Evolutionary conservation across 495 filamentous ascomycete genomes (phyloP), one percentile per base, ranked within the genome.

Genomic region (Talaromyces proteolyticus): DNA sequence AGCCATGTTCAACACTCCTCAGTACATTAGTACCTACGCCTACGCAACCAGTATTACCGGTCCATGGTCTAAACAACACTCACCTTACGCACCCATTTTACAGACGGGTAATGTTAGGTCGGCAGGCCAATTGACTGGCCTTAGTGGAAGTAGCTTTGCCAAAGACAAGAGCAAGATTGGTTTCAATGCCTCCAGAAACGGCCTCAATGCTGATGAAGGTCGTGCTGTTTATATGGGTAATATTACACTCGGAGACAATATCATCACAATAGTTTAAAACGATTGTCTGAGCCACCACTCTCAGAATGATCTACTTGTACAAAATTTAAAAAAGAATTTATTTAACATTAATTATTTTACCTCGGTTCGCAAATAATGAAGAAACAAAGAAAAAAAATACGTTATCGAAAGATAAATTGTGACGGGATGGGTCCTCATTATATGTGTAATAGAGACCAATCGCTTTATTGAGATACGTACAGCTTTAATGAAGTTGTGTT

Each of bases 1-100:
- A 21, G 73, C 79, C 29, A 75, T 70, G 56, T 80, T 65, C 58
- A 62, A 66, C 7, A 74, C 68, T 6, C 63, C 66, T 20, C 46
- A 64, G 48, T 81, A 80, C 50, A 72, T 78, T 38, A 63, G 75
- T 22, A 72, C 68, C 55, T 82, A 81, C 53, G 77, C 77, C 4
- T 74, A 67, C 19, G 67, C 71, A 3, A 54, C 50, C 43, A 59
- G 54, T 4, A 53, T 80, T 14, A 55, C 52, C 39, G 78, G 78
- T 2, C 68, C 67, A 10, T 81, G 75, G 45, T 64, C 60, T 10
- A 69, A 70, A 48, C 58, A 54, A 12, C 50, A 51, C 6, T 44
- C 40, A 29, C 62, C 66, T 8, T 18, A 56, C 44, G 56, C 53
- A 3, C 59, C 65, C 41, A 51, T 81, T 54, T 55, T 79, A 22